Conservation (phyloP, 1,284 basidiomycete species). For the Ceraceosorus guamensis region DNA sequence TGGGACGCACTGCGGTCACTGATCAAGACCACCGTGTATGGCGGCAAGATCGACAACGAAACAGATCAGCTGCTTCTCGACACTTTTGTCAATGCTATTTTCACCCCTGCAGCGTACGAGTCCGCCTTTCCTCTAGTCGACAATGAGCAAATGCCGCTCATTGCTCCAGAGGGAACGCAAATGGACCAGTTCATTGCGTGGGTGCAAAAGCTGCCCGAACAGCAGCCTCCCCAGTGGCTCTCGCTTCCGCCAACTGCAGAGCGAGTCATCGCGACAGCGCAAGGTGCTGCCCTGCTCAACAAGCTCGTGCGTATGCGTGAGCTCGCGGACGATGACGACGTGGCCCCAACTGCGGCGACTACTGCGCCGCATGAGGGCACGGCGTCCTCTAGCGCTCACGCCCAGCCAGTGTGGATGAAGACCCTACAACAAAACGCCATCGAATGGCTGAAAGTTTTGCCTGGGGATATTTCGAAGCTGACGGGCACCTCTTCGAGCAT, state of each 20-base stretch:
- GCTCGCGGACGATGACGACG: constrained; percentile 36
- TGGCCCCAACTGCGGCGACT: background rate
- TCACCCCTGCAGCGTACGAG: constrained; percentile 43
- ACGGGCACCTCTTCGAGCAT: constrained; percentile 20
- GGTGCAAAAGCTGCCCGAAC: constrained; percentile 40
- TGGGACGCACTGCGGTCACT: constrained; percentile 43
- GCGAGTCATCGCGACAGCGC: constrained; percentile 40
- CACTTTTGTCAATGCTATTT: constrained; percentile 42
- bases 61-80: constrained; percentile 44
- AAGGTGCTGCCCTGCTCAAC: constrained; percentile 28
- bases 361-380: background rate
- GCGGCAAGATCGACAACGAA: constrained; percentile 42
- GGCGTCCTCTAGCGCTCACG: background rate
- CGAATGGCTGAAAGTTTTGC: constrained; percentile 26
- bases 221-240: constrained; percentile 46
- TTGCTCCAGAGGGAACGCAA: constrained; percentile 42
- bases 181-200: constrained; percentile 42
- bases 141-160: constrained; percentile 22
- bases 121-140: constrained; percentile 36
- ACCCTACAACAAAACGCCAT: constrained; percentile 27
- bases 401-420: constrained; percentile 37
- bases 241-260: constrained; percentile 43
- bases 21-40: constrained; percentile 43
- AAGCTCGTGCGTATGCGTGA: constrained; percentile 42
- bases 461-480: constrained; percentile 14